These are phyloP conservation scores for Geotrichum bryndzae DNA, from an alignment of 1,139 yeast species.

Conservation along the genomic window DNA sequence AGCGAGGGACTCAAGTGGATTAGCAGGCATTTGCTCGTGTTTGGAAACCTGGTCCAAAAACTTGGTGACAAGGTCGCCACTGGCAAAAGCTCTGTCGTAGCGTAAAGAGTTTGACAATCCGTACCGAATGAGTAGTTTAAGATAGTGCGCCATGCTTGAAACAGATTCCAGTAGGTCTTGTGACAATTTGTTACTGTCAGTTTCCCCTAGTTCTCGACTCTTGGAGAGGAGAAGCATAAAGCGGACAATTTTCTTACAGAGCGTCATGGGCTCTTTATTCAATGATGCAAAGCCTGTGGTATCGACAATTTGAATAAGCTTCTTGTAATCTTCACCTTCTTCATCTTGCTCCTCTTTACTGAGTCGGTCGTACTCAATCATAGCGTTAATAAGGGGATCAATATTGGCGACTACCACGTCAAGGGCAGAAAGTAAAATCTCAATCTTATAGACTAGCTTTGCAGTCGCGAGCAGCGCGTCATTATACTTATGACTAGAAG, in stretches of 20 bases:
- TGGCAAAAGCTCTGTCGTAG: conserved; percentile 52
- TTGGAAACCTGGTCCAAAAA: conserved; percentile 51
- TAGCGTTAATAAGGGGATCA: conserved; percentile 23
- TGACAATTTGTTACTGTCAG: conserved; percentile 21
- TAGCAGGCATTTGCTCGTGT: conserved; percentile 41
- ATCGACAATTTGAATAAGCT: conserved; percentile 11
- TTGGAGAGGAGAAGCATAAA: conserved; percentile 41
- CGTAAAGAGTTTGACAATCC: conserved; percentile 73
- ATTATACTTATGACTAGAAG: conserved; percentile 70
- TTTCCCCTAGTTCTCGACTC: conserved; percentile 30
- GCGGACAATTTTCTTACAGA: conserved; percentile 46
- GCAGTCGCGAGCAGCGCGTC: conserved; percentile 73
- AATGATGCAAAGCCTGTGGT: conserved; percentile 28
- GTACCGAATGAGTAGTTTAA: conserved; percentile 74
- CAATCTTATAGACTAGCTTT: conserved; percentile 64
- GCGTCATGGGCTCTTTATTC: conserved; percentile 76
- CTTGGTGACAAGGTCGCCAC: conserved; percentile 56
- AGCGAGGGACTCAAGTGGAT: conserved; percentile 43
- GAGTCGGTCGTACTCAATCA: conserved; percentile 12
- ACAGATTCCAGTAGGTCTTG: conserved; percentile 76
- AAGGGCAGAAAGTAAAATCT: conserved; percentile 69
- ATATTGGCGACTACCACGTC: conserved; percentile 41
- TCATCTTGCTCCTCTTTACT: conserved; percentile 17
- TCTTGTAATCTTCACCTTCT: conserved; percentile 16
- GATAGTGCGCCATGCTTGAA: conserved; percentile 88